Conservation (phyloP, 2,329 filamentous ascomycete species). For the Pseudogymnoascus sp. region DNA sequence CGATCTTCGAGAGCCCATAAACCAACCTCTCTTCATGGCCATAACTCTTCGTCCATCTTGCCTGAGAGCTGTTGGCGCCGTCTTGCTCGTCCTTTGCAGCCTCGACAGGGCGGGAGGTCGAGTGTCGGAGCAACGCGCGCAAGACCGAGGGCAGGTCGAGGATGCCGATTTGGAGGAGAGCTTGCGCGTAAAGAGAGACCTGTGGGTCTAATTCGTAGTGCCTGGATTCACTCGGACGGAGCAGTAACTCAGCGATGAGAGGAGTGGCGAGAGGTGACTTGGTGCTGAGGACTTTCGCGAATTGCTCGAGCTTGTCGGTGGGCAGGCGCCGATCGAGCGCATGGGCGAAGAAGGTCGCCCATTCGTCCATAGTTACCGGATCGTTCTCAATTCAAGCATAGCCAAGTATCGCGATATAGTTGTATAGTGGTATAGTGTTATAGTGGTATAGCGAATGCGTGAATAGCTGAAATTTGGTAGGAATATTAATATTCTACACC, state of each 20-base stretch:
- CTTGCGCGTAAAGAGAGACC: constrained; percentile 51
- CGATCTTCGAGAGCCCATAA: constrained; percentile 26
- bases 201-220: constrained; percentile 44
- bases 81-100: constrained; percentile 19
- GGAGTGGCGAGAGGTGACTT: constrained; percentile 45
- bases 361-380: constrained; percentile 22
- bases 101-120: constrained; percentile 20
- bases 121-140: constrained; percentile 48
- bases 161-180: constrained; percentile 43
- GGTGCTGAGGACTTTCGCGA: constrained; percentile 41
- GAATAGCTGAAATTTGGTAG: not conserved
- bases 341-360: constrained; percentile 44
- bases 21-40: constrained; percentile 31
- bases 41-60: constrained; percentile 50
- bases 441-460: not conserved
- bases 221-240: constrained; percentile 45
- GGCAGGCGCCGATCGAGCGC: constrained; percentile 47
- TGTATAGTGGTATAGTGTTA: not conserved
- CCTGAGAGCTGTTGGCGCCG: constrained; percentile 14
- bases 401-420: not conserved
- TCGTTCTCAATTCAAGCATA: constrained; percentile 1
- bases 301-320: constrained; percentile 44
- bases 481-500: not conserved
- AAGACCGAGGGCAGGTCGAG: constrained; percentile 50
- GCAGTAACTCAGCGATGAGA: constrained; percentile 49